These are phyloP conservation scores for Nicotiana knightiana DNA, from an alignment of 257 asterid genomes.

Conservation along the genomic window DNA sequence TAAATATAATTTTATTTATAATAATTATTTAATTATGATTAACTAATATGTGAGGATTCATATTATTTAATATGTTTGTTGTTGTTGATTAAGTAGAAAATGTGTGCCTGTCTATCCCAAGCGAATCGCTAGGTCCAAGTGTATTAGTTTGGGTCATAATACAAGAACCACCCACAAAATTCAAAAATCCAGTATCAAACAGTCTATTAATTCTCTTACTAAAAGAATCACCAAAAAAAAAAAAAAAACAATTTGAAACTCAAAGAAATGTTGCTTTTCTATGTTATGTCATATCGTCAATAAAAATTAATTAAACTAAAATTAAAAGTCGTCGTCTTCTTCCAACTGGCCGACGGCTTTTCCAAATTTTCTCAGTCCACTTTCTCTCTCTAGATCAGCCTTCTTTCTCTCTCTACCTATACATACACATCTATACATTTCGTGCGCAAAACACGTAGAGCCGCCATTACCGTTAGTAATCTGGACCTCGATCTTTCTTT, in stretches of 20 bases:
- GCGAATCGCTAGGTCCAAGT: too few species aligned
- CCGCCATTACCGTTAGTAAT: not conserved
- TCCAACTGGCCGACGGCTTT: constrained; percentile 49
- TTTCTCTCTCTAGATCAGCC: constrained; percentile 68
- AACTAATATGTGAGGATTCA: too few species aligned
- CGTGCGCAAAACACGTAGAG: not conserved
- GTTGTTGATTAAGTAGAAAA: too few species aligned
- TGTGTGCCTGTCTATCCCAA: too few species aligned
- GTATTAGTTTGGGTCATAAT: too few species aligned
- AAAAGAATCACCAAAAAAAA: too few species aligned
- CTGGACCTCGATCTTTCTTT: constrained; percentile 8
- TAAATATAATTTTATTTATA: too few species aligned
- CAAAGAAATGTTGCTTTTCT: not conserved
- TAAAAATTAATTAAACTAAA: not conserved
- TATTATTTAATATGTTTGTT: too few species aligned
- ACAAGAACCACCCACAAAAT: too few species aligned
- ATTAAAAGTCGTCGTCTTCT: constrained; percentile 49
- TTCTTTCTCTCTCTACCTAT: constrained; percentile 26
- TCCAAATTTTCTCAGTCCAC: constrained; percentile 29
- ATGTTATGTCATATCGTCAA: not conserved
- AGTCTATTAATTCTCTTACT: too few species aligned
- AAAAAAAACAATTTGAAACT: not conserved
- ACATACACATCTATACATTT: not conserved
- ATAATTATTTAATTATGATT: too few species aligned
- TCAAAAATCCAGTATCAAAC: too few species aligned